Evolutionary conservation across 2,329 filamentous ascomycete genomes (phyloP).

Genomic region (Kalaharituber pfeilii): DNA sequence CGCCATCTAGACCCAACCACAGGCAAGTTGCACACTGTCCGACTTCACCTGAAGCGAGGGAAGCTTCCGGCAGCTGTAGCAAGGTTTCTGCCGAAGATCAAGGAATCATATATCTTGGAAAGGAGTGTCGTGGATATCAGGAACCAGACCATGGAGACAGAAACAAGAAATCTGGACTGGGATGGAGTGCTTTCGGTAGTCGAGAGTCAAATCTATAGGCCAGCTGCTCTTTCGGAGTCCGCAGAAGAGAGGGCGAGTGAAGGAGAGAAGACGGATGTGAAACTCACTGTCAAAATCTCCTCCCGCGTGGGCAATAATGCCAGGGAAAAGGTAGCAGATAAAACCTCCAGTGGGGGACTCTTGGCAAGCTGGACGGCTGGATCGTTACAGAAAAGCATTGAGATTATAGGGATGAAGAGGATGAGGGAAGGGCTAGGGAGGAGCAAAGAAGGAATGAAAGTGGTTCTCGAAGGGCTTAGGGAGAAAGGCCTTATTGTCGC

Average conservation of each 20-base stretch:
- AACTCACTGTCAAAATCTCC: constrained; percentile 21
- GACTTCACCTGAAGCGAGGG: constrained; percentile 66
- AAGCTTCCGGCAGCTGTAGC: constrained; percentile 57
- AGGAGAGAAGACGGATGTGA: constrained; percentile 24
- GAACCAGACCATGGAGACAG: constrained; percentile 67
- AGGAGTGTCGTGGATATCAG: constrained; percentile 61
- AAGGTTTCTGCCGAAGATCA: constrained; percentile 56
- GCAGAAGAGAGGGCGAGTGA: constrained; percentile 53
- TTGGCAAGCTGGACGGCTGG: constrained; percentile 45
- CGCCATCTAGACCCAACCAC: constrained; percentile 55
- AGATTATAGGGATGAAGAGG: constrained; percentile 58
- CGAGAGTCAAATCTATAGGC: constrained; percentile 53
- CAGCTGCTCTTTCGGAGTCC: constrained; percentile 24
- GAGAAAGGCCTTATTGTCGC: constrained; percentile 49
- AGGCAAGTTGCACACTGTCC: constrained; percentile 58
- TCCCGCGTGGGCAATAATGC: constrained; percentile 19
- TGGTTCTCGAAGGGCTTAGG: constrained; percentile 56
- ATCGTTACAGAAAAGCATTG: constrained; percentile 62
- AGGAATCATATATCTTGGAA: constrained; percentile 65
- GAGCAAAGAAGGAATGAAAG: constrained; percentile 65
- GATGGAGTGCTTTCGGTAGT: constrained; percentile 63
- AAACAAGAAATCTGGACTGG: constrained; percentile 67
- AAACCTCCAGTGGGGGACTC: constrained; percentile 31
- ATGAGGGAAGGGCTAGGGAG: constrained; percentile 63
- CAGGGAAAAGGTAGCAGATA: constrained; percentile 27